Percentiles rank a stretch among this genome's conserved stretches.
These are phyloP conservation scores for Botrytis hyacinthi DNA, from an alignment of 2,329 filamentous ascomycete genomes.

Conservation along the genomic window DNA sequence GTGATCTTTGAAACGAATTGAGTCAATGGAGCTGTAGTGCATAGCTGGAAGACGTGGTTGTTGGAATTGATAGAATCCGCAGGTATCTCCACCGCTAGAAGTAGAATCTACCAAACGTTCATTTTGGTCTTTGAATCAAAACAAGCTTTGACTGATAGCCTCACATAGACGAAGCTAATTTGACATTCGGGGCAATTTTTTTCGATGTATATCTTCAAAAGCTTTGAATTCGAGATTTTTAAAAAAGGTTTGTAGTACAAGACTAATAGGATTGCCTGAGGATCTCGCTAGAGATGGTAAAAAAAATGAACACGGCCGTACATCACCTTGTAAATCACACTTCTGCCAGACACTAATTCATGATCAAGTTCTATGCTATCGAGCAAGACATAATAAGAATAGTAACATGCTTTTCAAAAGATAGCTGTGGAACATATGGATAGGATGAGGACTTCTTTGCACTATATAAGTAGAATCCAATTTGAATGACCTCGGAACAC, in stretches of 20 bases:
- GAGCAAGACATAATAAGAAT: background rate
- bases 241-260: background rate
- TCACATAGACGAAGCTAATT: background rate
- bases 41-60: background rate
- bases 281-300: background rate
- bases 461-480: background rate
- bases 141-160: background rate
- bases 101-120: too few relatives aligned
- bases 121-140: background rate
- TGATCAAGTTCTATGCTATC: background rate
- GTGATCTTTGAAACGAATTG: background rate
- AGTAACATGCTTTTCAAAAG: background rate
- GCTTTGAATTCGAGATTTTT: background rate
- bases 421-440: background rate
- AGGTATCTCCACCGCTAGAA: background rate
- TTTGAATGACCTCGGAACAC: background rate
- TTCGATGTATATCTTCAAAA: background rate
- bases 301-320: background rate
- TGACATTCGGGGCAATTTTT: background rate
- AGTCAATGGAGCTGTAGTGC: background rate
- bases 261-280: background rate
- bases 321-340: background rate
- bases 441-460: background rate
- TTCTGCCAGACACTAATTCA: background rate
- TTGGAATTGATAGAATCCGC: rapidly evolving